Conservation (phyloP, 1,139 yeast genomes). For the Tardiomyces depauwii region DNA sequence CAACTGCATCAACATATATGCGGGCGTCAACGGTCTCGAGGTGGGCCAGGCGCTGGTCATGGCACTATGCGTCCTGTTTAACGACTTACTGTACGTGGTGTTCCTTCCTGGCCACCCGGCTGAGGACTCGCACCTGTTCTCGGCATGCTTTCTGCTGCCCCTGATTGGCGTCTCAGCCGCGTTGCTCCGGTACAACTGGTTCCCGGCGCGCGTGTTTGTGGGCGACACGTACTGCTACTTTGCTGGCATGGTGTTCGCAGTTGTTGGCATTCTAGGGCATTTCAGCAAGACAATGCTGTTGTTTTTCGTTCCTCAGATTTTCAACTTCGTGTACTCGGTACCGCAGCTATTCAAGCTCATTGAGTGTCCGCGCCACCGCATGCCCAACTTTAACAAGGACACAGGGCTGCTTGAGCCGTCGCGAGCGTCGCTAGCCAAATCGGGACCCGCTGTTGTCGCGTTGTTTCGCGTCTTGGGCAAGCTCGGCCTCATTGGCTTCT, state of each 20-base stretch:
- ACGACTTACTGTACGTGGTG: conserved; percentile 63
- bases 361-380: conserved; percentile 91
- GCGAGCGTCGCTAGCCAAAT: conserved; percentile 31
- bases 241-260: conserved; percentile 98
- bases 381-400: conserved; percentile 60
- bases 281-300: conserved; percentile 84
- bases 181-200: conserved; percentile 71
- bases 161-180: conserved; percentile 79
- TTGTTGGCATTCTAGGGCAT: conserved; percentile 92
- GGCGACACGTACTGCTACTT: conserved; percentile 98
- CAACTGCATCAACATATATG: conserved; percentile 89
- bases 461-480: conserved; percentile 27
- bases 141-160: conserved; percentile 71
- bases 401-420: conserved; percentile 78
- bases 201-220: conserved; percentile 86
- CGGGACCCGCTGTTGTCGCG: conserved; percentile 23
- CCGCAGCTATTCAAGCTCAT: conserved; percentile 82
- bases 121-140: conserved; percentile 69
- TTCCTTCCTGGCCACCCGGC: conserved; percentile 48
- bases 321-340: conserved; percentile 77
- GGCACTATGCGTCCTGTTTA: conserved; percentile 55
- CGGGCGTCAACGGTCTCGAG: conserved; percentile 93
- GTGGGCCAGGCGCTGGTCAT: conserved; percentile 88
- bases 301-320: conserved; percentile 80
- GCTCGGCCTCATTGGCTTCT: conserved; percentile 9